phyloP scores from a whole-genome alignment of 371 early-diverging fungal species.

The Mortierella sp. region DNA sequence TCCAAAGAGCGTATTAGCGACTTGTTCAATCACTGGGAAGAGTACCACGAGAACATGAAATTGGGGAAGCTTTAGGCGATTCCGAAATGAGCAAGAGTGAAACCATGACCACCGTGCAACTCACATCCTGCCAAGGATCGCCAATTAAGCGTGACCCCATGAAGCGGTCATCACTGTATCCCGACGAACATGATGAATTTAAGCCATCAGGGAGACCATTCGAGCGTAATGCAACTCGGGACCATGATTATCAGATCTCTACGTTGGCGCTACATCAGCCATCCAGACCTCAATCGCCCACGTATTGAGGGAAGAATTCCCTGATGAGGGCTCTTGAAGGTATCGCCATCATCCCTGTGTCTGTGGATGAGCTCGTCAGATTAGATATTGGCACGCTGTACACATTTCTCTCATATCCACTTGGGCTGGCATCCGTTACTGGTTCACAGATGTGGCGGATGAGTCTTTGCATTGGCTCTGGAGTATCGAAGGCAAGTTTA shows the following conservation, averaged over 20 bases:
- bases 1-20: constrained; percentile 34
- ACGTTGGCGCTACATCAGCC: constrained; percentile 44
- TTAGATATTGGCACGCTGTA: too few relatives aligned
- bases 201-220: not conserved
- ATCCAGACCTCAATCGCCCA: constrained; percentile 37
- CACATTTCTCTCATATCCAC: constrained; percentile 31
- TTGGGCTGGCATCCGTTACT: constrained; percentile 31
- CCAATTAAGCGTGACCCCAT: constrained; percentile 8
- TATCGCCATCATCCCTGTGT: too few relatives aligned
- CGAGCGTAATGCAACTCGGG: not conserved
- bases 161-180: constrained; percentile 1
- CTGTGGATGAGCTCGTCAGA: too few relatives aligned
- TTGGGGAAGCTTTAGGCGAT: constrained; percentile 28
- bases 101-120: constrained; percentile 40
- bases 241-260: constrained; percentile 25
- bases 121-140: constrained; percentile 20
- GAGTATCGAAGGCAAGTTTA: constrained; percentile 49
- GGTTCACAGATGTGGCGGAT: constrained; percentile 36
- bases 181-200: constrained; percentile 2
- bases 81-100: constrained; percentile 46
- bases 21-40: constrained; percentile 39
- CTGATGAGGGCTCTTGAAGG: too few relatives aligned
- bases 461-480: constrained; percentile 43
- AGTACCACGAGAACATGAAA: constrained; percentile 18
- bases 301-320: too few relatives aligned